phyloP scores from a whole-genome alignment of 2,329 filamentous ascomycete species.

The Acrocalymma vagum region DNA sequence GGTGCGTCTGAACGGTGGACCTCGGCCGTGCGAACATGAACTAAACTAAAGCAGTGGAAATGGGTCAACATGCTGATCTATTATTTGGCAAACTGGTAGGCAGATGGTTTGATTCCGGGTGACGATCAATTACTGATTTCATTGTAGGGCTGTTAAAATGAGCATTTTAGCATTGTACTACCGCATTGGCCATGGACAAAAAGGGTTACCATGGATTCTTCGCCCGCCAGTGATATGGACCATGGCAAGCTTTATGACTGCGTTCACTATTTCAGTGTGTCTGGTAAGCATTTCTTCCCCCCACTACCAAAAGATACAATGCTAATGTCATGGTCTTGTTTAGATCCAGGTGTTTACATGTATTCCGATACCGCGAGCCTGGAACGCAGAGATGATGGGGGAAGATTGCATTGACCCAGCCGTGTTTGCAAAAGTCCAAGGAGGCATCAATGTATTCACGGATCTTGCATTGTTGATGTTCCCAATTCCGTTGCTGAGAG shows the following conservation, averaged over 20 bases:
- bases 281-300: slow-evolving; percentile 18
- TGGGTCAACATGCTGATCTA: slow-evolving; percentile 38
- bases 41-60: slow-evolving; percentile 26
- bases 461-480: slow-evolving; percentile 32
- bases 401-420: slow-evolving; percentile 27
- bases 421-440: slow-evolving; percentile 30
- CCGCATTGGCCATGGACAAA: slow-evolving; percentile 32
- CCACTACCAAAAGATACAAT: background rate
- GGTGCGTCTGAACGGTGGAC: slow-evolving; percentile 12
- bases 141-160: slow-evolving; percentile 38
- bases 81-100: slow-evolving; percentile 35
- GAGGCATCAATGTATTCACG: slow-evolving; percentile 32
- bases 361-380: slow-evolving; percentile 24
- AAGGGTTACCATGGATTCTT: slow-evolving; percentile 31
- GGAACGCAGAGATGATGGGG: slow-evolving; percentile 24
- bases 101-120: background rate
- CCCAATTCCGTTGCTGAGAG: slow-evolving; percentile 29
- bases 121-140: background rate
- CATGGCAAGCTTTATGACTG: slow-evolving; percentile 27
- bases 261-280: slow-evolving; percentile 28
- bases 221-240: slow-evolving; percentile 29
- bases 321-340: slow-evolving; percentile 5
- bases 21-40: background rate
- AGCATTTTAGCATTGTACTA: slow-evolving; percentile 38
- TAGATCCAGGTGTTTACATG: slow-evolving; percentile 31